Evolutionary conservation across 345 rosid species (phyloP).

Genomic region (Brassica juncea): DNA sequence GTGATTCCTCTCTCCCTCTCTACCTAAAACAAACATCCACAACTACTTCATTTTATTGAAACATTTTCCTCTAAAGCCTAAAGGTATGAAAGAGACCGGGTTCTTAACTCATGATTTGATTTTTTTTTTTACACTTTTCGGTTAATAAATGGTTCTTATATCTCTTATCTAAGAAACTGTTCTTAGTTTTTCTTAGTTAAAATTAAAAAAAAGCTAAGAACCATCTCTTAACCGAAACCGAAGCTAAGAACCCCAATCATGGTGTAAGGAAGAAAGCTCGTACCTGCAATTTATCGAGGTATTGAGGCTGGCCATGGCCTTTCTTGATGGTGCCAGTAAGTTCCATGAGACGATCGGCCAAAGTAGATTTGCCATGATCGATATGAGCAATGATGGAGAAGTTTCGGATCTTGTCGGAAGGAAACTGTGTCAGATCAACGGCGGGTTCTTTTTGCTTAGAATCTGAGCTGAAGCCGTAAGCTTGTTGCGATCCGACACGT

Average conservation of each 20-base stretch:
- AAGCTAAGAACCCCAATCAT: too few species aligned
- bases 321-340: slow-evolving; percentile 90
- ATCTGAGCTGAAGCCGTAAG: slow-evolving; percentile 60
- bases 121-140: too few species aligned
- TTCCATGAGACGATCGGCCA: slow-evolving; percentile 97
- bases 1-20: slow-evolving; percentile 99
- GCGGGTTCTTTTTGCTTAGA: slow-evolving; percentile 51
- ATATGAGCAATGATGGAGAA: slow-evolving; percentile 95
- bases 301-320: slow-evolving; percentile 98
- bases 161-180: too few species aligned
- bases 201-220: too few species aligned
- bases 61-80: too few species aligned
- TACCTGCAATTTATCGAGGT: slow-evolving; percentile 94
- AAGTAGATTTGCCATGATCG: slow-evolving; percentile 94
- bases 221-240: too few species aligned
- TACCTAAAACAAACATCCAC: slow-evolving; percentile 51
- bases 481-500: slow-evolving; percentile 28
- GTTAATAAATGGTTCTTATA: too few species aligned
- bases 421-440: slow-evolving; percentile 69
- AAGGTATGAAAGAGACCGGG: too few species aligned
- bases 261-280: background rate
- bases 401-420: slow-evolving; percentile 80
- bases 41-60: background rate
- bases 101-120: too few species aligned
- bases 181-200: too few species aligned